phyloP scores from a whole-genome alignment of 2,329 filamentous ascomycete species.

The Xylaria sp. region DNA sequence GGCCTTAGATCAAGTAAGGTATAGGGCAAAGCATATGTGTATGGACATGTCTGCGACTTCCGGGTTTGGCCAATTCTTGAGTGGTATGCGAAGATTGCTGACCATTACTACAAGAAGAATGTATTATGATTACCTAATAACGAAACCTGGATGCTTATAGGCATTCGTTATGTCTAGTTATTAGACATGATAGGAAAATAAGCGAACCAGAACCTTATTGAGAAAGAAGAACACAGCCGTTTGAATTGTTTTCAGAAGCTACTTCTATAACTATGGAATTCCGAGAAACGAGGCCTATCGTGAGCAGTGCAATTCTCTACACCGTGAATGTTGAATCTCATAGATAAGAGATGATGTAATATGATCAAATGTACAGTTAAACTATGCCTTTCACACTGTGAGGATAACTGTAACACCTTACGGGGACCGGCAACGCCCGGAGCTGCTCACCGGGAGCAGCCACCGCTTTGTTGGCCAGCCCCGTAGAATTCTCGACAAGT shows the following conservation, averaged over 20 bases:
- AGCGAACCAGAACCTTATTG: neutral
- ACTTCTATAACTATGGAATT: neutral
- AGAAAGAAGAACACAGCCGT: neutral
- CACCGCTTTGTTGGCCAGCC: neutral
- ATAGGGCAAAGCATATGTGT: neutral
- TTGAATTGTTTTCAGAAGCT: too few species aligned
- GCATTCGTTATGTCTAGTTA: neutral
- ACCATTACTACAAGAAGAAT: constrained; percentile 2
- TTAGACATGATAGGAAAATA: neutral
- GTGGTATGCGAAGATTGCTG: constrained; percentile 4
- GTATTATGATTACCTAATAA: constrained; percentile 7
- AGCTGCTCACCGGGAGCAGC: constrained; percentile 6
- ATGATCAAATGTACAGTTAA: constrained; percentile 11
- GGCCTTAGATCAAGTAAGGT: neutral
- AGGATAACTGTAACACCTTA: constrained; percentile 24
- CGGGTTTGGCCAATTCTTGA: neutral
- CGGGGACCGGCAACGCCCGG: constrained; percentile 27
- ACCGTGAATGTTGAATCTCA: neutral
- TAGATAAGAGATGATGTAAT: constrained; percentile 24
- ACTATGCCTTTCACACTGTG: neutral
- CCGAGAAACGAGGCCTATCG: neutral
- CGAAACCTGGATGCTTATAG: neutral
- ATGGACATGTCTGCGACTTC: neutral
- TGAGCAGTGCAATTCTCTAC: neutral
- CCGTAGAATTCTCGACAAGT: neutral